Percentiles rank a stretch among this genome's conserved stretches.
phyloP scores from a whole-genome alignment of 2,329 filamentous ascomycete genomes.

The Tolypocladium album region DNA sequence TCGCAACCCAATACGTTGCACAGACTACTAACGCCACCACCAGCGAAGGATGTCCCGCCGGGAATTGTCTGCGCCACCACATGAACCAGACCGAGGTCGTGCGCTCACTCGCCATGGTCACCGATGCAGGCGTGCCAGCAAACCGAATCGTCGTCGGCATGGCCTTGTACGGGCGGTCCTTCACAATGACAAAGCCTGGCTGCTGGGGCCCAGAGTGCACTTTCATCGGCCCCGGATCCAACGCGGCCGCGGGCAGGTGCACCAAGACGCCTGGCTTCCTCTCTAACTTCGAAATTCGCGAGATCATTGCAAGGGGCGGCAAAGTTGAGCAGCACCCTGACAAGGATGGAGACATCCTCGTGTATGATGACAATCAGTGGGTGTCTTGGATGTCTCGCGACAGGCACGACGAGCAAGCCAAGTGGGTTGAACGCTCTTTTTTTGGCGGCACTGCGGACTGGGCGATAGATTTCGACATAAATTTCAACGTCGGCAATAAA shows the following conservation, averaged over 20 bases:
- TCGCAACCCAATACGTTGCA: background rate
- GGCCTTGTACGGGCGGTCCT: constrained; percentile 19
- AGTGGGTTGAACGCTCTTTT: too few relatives aligned
- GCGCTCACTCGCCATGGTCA: constrained; percentile 20
- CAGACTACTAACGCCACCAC: background rate
- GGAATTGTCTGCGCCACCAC: constrained; percentile 23
- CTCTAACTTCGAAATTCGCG: constrained; percentile 17
- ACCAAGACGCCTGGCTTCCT: constrained; percentile 19
- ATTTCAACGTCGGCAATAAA: background rate
- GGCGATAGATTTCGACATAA: background rate
- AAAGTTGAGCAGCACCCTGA: background rate
- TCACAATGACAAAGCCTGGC: constrained; percentile 18
- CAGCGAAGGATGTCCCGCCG: constrained; percentile 10
- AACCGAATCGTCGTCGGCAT: constrained; percentile 21
- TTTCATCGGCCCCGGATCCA: constrained; percentile 12
- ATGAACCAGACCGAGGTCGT: constrained; percentile 24
- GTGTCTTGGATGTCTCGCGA: constrained; percentile 2
- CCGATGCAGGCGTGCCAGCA: constrained; percentile 18
- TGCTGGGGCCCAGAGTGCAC: constrained; percentile 15
- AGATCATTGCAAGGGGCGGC: constrained; percentile 6
- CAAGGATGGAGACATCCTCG: constrained; percentile 7
- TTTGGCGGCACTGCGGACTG: background rate
- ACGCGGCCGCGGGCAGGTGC: constrained; percentile 14
- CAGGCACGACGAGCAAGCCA: background rate
- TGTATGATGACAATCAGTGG: constrained; percentile 9